Percentiles rank a stretch among this genome's conserved stretches.
These are phyloP conservation scores for Bryoerythrophyllum caledonicum DNA, from an alignment of 225 moss, liverwort and hornwort species.

Conservation along the genomic window DNA sequence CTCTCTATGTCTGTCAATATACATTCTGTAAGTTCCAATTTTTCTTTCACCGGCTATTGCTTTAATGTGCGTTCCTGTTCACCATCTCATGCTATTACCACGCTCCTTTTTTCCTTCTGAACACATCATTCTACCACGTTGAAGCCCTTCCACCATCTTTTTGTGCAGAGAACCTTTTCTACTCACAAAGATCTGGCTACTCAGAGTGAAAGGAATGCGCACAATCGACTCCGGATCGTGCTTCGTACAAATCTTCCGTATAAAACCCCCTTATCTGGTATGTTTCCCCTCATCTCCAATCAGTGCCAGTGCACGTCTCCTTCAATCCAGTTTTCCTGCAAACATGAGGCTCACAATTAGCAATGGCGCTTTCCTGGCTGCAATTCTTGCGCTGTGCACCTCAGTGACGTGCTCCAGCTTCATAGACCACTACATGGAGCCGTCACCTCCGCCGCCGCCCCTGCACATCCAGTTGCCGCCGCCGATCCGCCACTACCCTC, in stretches of 20 bases:
- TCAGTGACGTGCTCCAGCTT: conserved; percentile 31
- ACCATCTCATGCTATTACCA: not conserved
- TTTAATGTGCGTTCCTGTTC: not conserved
- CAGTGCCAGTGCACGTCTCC: conserved; percentile 24
- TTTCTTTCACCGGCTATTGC: not conserved
- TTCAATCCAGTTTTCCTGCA: conserved; percentile 22
- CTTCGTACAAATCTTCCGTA: conserved; percentile 22
- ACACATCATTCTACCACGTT: not conserved
- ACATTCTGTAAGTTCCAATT: not conserved
- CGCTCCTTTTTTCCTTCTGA: not conserved
- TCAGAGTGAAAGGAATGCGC: conserved; percentile 16
- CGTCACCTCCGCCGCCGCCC: conserved; percentile 16
- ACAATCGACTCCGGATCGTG: not conserved
- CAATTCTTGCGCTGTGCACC: conserved; percentile 32
- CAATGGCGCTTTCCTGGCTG: conserved; percentile 18
- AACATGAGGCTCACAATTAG: conserved; percentile 24
- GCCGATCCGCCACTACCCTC: too few species aligned
- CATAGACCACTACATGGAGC: conserved; percentile 1
- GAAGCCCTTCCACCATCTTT: not conserved
- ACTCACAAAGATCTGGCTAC: conserved; percentile 5
- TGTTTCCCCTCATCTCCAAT: conserved; percentile 27
- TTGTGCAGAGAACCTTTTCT: not conserved
- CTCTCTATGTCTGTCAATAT: not conserved
- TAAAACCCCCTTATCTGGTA: conserved; percentile 22
- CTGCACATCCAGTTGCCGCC: conserved; percentile 26